phyloP scores from a whole-genome alignment of 2,329 filamentous ascomycete species.

The Hortaea sp. region DNA sequence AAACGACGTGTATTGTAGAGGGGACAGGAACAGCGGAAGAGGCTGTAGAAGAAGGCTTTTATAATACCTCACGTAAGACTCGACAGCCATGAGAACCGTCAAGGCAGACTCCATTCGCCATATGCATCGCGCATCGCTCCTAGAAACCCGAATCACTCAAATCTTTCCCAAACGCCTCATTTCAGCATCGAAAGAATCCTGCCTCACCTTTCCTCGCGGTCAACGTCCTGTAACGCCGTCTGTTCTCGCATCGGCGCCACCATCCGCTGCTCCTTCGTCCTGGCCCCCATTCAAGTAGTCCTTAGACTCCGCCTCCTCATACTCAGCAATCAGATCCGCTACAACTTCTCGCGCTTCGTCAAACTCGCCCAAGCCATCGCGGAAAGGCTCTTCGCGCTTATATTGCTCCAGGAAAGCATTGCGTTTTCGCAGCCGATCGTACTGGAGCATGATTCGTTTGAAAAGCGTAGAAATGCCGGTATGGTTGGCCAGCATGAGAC shows the following conservation, averaged over 20 bases:
- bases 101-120: no score
- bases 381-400: slow-evolving; percentile 89
- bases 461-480: slow-evolving; percentile 96
- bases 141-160: no score
- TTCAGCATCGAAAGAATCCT: neutral
- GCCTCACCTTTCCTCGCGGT: slow-evolving; percentile 1
- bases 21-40: no score
- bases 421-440: slow-evolving; percentile 87
- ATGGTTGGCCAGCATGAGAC: slow-evolving; percentile 95
- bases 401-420: slow-evolving; percentile 96
- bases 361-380: slow-evolving; percentile 86
- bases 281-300: slow-evolving; percentile 68
- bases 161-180: neutral
- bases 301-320: slow-evolving; percentile 85
- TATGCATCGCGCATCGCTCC: no score
- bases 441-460: slow-evolving; percentile 84
- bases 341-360: slow-evolving; percentile 91
- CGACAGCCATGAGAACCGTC: no score
- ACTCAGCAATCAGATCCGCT: slow-evolving; percentile 81
- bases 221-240: slow-evolving; percentile 33
- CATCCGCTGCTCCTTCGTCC: slow-evolving; percentile 17
- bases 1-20: no score
- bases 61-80: no score
- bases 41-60: no score
- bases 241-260: slow-evolving; percentile 27